Conservation (phyloP, 2,329 filamentous ascomycete genomes). For the Metarhizium sp. region DNA sequence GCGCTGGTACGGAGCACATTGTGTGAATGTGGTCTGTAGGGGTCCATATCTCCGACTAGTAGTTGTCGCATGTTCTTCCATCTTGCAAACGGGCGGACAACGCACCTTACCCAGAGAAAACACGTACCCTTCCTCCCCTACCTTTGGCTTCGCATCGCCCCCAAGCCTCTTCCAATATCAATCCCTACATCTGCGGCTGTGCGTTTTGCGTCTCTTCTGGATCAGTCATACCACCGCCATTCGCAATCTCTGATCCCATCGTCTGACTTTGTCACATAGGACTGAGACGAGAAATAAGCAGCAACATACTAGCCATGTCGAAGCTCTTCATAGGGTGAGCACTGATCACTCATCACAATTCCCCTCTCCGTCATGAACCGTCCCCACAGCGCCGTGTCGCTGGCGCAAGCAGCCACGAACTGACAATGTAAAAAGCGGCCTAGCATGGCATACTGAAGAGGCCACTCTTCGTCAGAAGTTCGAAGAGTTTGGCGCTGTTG, state of each 20-base stretch:
- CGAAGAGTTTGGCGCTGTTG: constrained; percentile 79
- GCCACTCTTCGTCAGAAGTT: constrained; percentile 80
- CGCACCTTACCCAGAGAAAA: not conserved
- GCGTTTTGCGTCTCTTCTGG: not conserved
- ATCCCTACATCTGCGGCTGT: constrained; percentile 5
- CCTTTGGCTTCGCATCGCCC: constrained; percentile 3
- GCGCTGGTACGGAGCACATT: not conserved
- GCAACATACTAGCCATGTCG: constrained; percentile 51
- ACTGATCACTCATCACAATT: not conserved
- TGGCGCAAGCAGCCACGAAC: constrained; percentile 12
- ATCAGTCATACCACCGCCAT: not conserved
- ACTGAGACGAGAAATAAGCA: constrained; percentile 1
- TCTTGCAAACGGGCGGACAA: not conserved
- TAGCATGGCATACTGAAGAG: constrained; percentile 98
- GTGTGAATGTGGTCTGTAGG: constrained; percentile 1
- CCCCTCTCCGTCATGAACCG: constrained; percentile 2
- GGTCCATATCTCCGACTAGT: constrained; percentile 4
- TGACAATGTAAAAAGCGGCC: constrained; percentile 52
- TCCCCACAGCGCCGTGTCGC: not conserved
- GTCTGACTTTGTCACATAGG: constrained; percentile 2
- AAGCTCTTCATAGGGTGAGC: constrained; percentile 92
- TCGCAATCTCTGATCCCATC: not conserved
- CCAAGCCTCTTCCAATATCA: constrained; percentile 3
- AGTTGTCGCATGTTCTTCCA: constrained; percentile 4
- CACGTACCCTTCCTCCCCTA: constrained; percentile 1